Evolutionary conservation across 179 eudicot species (phyloP), one percentile per base, ranked within the genome.

Genomic region (Heliamphora pulchella): DNA sequence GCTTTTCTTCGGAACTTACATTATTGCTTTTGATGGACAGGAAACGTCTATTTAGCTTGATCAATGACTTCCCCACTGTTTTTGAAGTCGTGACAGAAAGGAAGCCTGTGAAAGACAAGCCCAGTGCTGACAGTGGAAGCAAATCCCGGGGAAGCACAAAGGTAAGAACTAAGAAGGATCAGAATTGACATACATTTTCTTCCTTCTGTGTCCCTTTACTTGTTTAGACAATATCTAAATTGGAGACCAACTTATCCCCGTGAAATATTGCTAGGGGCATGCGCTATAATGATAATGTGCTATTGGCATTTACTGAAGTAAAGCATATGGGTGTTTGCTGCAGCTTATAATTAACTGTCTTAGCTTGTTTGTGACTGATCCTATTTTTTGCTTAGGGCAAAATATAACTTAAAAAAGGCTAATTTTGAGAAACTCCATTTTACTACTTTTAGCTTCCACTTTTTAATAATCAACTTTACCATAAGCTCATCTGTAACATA

Each of bases 1-100:
- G 53, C 43, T 31, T 8, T 58, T 55, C 15, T 74, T 74, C 65
- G 15, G 18, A 9, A 53, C 43, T 31, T 13, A 5, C 57, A 8
- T 39, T 65, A 41, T 74, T 39, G 62, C 14, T 74, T 74, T 59
- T 74, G 48, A 5, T 74, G 48, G 47, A 73, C 90, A 92, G 97
- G 92, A 92, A 91, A 80, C 93, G 91, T 71, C 83, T 92, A 31
- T 91, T 89, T 84, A 90, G 91, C 87, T n/a, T 92, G 91, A 91
- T 92, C n/a, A 92, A 92, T 82, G 97, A 92, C 74, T 85, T 90
- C 76, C 94, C 97, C 22, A 92, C 97, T 59, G 89, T 91, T 63
- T 92, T 88, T 81, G 93, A 92, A 86, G 90, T 90, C 53, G 93
- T 92, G 77, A 75, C 97, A 39, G 94, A 91, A 65, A 89, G 87